These are phyloP conservation scores for Escallonia herrerae DNA, from an alignment of 129 eudicot genomes.

Conservation along the genomic window DNA sequence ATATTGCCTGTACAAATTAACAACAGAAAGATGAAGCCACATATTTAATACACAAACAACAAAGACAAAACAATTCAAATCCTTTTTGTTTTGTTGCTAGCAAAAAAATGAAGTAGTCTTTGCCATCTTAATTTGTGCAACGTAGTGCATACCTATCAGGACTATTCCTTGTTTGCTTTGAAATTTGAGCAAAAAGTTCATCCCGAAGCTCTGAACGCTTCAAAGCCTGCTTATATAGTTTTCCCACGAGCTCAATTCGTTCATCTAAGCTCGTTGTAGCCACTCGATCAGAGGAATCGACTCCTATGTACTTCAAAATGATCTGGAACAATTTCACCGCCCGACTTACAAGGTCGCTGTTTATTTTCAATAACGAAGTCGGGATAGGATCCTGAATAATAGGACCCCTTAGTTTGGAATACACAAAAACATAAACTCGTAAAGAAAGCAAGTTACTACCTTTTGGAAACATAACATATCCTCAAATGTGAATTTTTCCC, in stretches of 20 bases:
- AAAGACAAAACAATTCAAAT: not conserved
- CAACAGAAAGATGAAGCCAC: not conserved
- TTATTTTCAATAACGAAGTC: constrained; percentile 77
- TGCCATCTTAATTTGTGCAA: not conserved
- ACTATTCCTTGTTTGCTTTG: constrained; percentile 89
- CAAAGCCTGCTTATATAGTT: constrained; percentile 78
- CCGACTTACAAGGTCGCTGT: constrained; percentile 66
- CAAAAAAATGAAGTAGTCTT: not conserved
- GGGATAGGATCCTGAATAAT: constrained; percentile 87
- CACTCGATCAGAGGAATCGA: constrained; percentile 71
- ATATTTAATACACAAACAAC: not conserved
- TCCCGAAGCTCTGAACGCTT: constrained; percentile 98
- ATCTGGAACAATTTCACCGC: constrained; percentile 85
- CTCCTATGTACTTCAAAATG: constrained; percentile 82
- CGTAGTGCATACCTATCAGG: constrained; percentile 84
- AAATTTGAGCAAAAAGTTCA: constrained; percentile 89
- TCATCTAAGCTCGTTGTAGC: constrained; percentile 69
- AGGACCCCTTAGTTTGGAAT: not conserved
- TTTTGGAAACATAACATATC: constrained; percentile 96
- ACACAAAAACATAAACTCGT: constrained; percentile 3
- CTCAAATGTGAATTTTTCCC: constrained; percentile 88
- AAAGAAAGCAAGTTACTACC: constrained; percentile 29
- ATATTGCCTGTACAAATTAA: constrained; percentile 41
- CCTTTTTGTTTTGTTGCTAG: too few relatives aligned
- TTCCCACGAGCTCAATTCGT: constrained; percentile 75